Conservation (phyloP, 2,329 filamentous ascomycete species). For the Blastomyces gilchristii region DNA sequence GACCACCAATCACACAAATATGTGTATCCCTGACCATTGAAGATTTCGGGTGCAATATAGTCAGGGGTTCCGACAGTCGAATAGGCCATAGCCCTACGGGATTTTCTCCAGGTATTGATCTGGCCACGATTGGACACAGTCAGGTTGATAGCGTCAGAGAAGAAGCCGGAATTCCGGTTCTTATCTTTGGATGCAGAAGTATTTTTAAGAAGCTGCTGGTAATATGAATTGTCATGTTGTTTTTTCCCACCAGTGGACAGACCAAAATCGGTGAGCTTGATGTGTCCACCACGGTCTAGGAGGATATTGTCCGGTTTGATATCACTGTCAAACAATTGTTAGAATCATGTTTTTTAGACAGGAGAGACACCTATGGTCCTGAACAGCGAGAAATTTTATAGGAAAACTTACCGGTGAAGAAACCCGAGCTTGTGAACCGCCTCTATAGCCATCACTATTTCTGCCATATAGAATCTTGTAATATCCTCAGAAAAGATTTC, state of each 20-base stretch:
- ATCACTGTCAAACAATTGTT: slow-evolving; percentile 49
- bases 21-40: slow-evolving; percentile 90
- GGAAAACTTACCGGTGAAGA: slow-evolving; percentile 74
- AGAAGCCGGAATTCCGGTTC: slow-evolving; percentile 85
- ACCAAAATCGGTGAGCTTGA: slow-evolving; percentile 97
- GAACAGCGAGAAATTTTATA: background rate
- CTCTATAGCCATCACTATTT: slow-evolving; percentile 96
- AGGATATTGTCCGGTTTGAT: slow-evolving; percentile 99
- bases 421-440: slow-evolving; percentile 96
- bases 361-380: background rate
- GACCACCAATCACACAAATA: slow-evolving; percentile 99
- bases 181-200: slow-evolving; percentile 56
- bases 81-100: slow-evolving; percentile 89
- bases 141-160: slow-evolving; percentile 88
- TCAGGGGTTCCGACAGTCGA: slow-evolving; percentile 96
- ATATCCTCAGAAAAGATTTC: slow-evolving; percentile 99
- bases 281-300: slow-evolving; percentile 86
- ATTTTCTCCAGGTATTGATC: slow-evolving; percentile 98
- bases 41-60: slow-evolving; percentile 97
- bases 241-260: slow-evolving; percentile 97
- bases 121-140: slow-evolving; percentile 95
- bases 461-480: slow-evolving; percentile 97
- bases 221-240: slow-evolving; percentile 95
- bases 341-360: background rate
- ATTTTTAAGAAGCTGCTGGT: slow-evolving; percentile 86